Evolutionary conservation across 2,329 filamentous ascomycete species (phyloP), one percentile per base, ranked within the genome.

Genomic region (Exophiala xenobiotica): DNA sequence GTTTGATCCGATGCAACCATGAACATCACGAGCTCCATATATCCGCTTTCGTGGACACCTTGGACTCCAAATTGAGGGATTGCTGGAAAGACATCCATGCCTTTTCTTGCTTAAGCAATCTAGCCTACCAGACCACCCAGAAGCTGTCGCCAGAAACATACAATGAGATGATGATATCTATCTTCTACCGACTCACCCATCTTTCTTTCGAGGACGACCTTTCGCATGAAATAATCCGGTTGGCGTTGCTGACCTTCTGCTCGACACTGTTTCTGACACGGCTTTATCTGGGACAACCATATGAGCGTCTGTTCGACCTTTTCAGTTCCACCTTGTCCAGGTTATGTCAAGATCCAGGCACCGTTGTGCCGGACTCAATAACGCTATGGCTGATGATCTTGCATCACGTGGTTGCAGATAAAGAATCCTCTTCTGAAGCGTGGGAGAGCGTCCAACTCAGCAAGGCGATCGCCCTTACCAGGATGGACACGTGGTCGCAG

Each of bases 151-250:
- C 46, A 16, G 46, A 43, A 8, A 33, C 26, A 4, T 49, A 49
- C 46, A 43, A 43, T 29, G 38, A 49, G 14, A 49, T 49, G 46
- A 35, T 49, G 39, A 31, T 49, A 6, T 43, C 46, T 16, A 49
- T 49, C 23, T 26, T 49, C n/a, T 49, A 49, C 35, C 46, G 46
- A 43, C 46, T 49, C 24, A 43, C 18, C 4, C 35, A 42, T 31
- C 46, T 49, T 2, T 49, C 46, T 31, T 43, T 49, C 24, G 9
- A 27, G 27, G 12, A 49, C 14, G 37, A 42, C 18, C 4, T 8
- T 8, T n/a, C 26, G 7, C 24, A 42, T 2, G 37, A 43, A 31
- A 19, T 19, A 7, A 33, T 49, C n/a, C 46, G 46, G 7, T 9
- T 42, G 2, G 46, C 7, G 9, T 22, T 49, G 19, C 18, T 43